Percentiles rank a stretch among this genome's conserved stretches.
Evolutionary conservation across 805 yeast species (phyloP).

Genomic region (Metschnikowia kunwiensis): DNA sequence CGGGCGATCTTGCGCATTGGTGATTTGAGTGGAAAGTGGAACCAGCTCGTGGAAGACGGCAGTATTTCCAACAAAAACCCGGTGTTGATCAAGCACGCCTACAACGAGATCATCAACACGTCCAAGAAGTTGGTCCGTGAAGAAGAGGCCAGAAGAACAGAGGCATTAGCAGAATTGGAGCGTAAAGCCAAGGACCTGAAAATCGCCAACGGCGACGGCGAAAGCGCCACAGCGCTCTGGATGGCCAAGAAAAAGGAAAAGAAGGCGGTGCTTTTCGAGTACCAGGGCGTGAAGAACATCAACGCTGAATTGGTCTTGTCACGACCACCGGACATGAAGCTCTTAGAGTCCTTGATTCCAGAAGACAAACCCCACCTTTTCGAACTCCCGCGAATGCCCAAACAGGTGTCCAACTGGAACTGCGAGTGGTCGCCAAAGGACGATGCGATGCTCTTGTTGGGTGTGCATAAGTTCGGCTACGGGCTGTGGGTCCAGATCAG

Average conservation of each 20-base stretch:
- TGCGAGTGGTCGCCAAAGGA: constrained; percentile 82
- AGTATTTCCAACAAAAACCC: constrained; percentile 82
- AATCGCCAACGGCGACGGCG: constrained; percentile 33
- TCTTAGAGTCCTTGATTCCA: constrained; percentile 53
- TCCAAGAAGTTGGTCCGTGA: constrained; percentile 60
- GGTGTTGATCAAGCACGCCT: constrained; percentile 69
- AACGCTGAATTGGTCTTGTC: constrained; percentile 85
- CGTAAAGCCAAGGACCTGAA: constrained; percentile 56
- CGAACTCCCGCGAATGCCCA: constrained; percentile 59
- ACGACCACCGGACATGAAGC: constrained; percentile 80
- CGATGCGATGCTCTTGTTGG: constrained; percentile 83
- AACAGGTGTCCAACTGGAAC: constrained; percentile 86
- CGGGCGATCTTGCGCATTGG: constrained; percentile 80
- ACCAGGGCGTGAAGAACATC: constrained; percentile 78
- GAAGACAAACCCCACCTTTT: constrained; percentile 57
- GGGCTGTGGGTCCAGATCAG: constrained; percentile 94
- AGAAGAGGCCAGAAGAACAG: constrained; percentile 62
- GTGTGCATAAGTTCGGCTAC: constrained; percentile 89
- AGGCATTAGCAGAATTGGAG: constrained; percentile 56
- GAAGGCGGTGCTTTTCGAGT: constrained; percentile 86
- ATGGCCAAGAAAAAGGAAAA: constrained; percentile 74
- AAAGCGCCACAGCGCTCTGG: constrained; percentile 48
- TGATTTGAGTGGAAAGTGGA: constrained; percentile 73
- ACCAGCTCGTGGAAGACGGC: constrained; percentile 85
- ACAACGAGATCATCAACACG: constrained; percentile 62